Conservation (phyloP, 352 stramenopile genomes). For the Phytopythium ostracodes region DNA sequence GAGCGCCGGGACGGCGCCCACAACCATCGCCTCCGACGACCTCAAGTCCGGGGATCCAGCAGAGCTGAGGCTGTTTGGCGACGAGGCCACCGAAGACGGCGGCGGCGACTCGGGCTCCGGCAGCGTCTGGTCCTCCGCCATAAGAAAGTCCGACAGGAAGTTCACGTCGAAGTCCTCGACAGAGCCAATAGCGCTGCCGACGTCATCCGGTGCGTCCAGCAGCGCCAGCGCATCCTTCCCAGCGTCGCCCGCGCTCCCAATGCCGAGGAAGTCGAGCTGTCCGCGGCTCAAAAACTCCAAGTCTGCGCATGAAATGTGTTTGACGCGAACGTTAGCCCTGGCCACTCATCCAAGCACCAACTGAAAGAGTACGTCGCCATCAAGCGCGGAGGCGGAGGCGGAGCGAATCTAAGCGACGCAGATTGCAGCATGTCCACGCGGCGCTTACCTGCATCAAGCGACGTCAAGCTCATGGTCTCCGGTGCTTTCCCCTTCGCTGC, state of each 20-base stretch:
- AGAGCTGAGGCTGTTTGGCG: background rate
- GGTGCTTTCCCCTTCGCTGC: background rate
- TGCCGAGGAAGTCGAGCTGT: background rate
- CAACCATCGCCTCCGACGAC: background rate
- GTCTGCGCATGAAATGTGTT: background rate
- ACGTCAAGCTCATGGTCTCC: conserved; percentile 3
- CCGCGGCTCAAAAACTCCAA: conserved; percentile 2
- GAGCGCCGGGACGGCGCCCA: conserved; percentile 4
- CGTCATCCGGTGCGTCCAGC: background rate
- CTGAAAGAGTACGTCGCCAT: background rate
- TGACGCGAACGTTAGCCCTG: background rate
- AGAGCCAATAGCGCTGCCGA: background rate
- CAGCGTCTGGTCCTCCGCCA: conserved; percentile 6
- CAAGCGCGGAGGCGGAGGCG: background rate
- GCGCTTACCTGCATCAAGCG: conserved; percentile 1
- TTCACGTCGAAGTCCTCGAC: background rate
- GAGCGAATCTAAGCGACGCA: too few relatives aligned
- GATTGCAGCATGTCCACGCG: too few relatives aligned
- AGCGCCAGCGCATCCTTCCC: background rate
- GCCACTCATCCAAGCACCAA: too few relatives aligned
- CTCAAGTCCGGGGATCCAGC: background rate
- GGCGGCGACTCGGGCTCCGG: conserved; percentile 4
- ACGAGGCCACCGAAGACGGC: background rate
- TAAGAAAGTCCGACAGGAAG: conserved; percentile 9
- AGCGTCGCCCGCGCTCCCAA: background rate